Conservation (phyloP, 441 rosid genomes). For the Eutrema salsugineum region DNA sequence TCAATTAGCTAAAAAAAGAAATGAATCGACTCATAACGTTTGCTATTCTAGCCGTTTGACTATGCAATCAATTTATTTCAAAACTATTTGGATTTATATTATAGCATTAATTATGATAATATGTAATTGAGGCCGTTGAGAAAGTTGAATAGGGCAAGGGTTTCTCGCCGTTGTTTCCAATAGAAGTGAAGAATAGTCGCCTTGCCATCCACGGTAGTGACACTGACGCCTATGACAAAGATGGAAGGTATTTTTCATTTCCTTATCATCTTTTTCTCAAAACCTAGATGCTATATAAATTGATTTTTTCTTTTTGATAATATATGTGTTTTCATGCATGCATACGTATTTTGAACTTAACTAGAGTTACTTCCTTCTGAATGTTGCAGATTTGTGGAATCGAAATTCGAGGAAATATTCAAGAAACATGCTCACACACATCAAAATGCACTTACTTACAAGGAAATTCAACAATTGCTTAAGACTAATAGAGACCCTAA, state of each 20-base stretch:
- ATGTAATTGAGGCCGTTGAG: neutral
- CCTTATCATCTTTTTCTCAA: neutral
- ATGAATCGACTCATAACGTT: no score
- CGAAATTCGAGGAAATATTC: constrained; percentile 72
- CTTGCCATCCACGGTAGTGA: constrained; percentile 70
- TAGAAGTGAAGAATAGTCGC: constrained; percentile 57
- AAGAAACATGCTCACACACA: constrained; percentile 45
- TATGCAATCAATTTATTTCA: no score
- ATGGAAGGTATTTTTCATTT: constrained; percentile 58
- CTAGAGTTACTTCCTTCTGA: neutral
- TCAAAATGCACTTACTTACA: constrained; percentile 50
- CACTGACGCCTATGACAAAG: constrained; percentile 58
- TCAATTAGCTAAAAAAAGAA: no score
- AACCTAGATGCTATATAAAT: neutral
- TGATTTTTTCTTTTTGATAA: no score
- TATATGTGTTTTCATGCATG: neutral
- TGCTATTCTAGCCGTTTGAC: no score
- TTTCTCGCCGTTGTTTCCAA: constrained; percentile 56
- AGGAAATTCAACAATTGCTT: constrained; percentile 52
- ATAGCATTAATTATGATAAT: no score
- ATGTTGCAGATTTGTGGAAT: constrained; percentile 43
- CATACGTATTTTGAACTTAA: neutral
- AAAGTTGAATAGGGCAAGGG: constrained; percentile 46
- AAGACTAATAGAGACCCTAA: constrained; percentile 57
- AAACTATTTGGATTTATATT: no score